Percentiles rank a stretch among this genome's conserved stretches.
Evolutionary conservation across 2,329 filamentous ascomycete species (phyloP).

Genomic region (Aureobasidium sp.): DNA sequence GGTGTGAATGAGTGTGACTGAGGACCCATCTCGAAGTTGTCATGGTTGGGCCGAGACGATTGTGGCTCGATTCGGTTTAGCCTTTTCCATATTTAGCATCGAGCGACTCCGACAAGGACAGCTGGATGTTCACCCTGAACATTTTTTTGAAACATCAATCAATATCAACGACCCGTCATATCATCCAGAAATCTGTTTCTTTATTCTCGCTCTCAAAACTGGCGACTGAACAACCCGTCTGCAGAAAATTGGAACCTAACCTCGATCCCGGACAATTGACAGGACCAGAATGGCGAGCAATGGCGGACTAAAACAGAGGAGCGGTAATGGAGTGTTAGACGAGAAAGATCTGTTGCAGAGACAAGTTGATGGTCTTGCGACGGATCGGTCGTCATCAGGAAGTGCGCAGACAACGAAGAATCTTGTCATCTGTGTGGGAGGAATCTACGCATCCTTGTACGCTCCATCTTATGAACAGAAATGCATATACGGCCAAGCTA

Average conservation of each 20-base stretch:
- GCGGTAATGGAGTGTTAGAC: neutral
- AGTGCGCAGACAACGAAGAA: conserved; percentile 55
- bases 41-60: neutral
- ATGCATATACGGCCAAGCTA: neutral
- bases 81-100: neutral
- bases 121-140: conserved; percentile 20
- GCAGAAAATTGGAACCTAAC: neutral
- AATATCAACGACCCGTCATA: neutral
- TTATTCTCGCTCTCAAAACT: neutral
- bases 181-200: neutral
- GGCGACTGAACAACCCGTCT: neutral
- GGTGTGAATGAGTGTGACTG: no score
- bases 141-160: conserved; percentile 11
- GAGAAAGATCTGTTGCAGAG: conserved; percentile 22
- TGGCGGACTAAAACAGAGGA: conserved; percentile 21
- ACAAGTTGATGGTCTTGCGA: conserved; percentile 22
- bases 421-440: conserved; percentile 87
- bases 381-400: conserved; percentile 20
- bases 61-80: neutral
- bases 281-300: conserved; percentile 18
- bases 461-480: conserved; percentile 23
- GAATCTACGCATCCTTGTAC: conserved; percentile 98
- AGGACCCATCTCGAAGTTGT: neutral
- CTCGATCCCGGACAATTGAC: neutral
- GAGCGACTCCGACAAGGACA: conserved; percentile 10